Evolutionary conservation across 164 flowering plant species (phyloP).

Genomic region (Cinnamomum chago): DNA sequence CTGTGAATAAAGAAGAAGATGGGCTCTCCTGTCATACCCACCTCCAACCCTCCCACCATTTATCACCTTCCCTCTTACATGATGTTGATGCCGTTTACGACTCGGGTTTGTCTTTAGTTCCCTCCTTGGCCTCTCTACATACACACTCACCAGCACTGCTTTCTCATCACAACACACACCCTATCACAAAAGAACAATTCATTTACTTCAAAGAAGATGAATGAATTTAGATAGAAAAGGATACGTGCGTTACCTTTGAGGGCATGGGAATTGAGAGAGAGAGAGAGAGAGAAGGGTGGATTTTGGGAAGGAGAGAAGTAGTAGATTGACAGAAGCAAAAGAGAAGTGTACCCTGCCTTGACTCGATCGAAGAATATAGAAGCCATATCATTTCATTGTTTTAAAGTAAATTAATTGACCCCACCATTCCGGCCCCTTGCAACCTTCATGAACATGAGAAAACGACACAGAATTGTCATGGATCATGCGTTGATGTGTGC

Average conservation of each 20-base stretch:
- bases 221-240: background rate
- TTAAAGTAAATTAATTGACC: background rate
- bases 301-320: background rate
- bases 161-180: constrained; percentile 19
- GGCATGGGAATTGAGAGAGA: background rate
- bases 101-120: constrained; percentile 11
- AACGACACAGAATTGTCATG: background rate
- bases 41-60: constrained; percentile 9
- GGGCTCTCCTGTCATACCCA: constrained; percentile 42
- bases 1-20: constrained; percentile 45
- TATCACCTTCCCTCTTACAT: constrained; percentile 7
- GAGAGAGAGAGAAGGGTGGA: background rate
- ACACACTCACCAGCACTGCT: constrained; percentile 36
- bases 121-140: constrained; percentile 36
- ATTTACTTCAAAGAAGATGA: background rate
- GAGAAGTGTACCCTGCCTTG: background rate
- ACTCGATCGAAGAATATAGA: background rate
- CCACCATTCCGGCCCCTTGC: background rate
- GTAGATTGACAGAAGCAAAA: background rate
- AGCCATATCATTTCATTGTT: background rate
- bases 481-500: background rate
- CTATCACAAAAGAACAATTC: constrained; percentile 16
- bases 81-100: constrained; percentile 16
- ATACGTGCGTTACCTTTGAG: background rate
- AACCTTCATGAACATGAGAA: background rate